Evolutionary conservation across 176 grass and related monocot genomes (phyloP), one percentile per base, ranked within the genome.

Genomic region (Eremochloa ophiuroides): DNA sequence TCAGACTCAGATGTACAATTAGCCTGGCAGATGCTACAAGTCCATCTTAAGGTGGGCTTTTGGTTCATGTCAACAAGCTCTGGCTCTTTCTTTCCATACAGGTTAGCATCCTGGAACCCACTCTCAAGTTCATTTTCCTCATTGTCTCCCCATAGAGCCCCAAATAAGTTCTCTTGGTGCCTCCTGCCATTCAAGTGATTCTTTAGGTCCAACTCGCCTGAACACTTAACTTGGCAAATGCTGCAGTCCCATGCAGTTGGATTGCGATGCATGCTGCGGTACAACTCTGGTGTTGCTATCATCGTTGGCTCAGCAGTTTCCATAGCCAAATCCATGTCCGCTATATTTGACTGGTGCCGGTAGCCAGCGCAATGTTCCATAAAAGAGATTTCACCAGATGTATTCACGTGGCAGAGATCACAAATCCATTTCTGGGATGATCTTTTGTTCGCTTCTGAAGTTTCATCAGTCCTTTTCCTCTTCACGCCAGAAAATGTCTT

Each of bases 401-500:
- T 42, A 71, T 81, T 58, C 79, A 71, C 50, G 0, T 81, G 48
- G 35, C 34, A 41, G 4, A 30, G 34, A 42, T 6, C 48, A 60
- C 66, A 81, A 29, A 51, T 59, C 79, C 79, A 70, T 41, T 42
- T 38, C 50, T 9, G 35, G 43, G 8, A 60, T n/a, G 11, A 28
- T 42, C 34, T 80, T 70, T 69, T 38, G 20, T 80, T 58, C 13
- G 47, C 20, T 37, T 31, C n/a, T 64, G 80, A 63, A 76, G 37
- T 13, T 51, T 76, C 63, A 40, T 64, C n/a, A 50, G 9, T 33
- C 72, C 80, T 46, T 77, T 87, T 82, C 80, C 85, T 87, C 56
- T 83, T 87, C 43, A 77, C 10, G 25, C 73, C 73, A 77, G 85
- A 82, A 4, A 77, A 47, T 76, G 55, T 34, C 4, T 55, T 34